Conservation (phyloP, 192 early-diverging fungal genomes). For the Umbelopsis vinacea region DNA sequence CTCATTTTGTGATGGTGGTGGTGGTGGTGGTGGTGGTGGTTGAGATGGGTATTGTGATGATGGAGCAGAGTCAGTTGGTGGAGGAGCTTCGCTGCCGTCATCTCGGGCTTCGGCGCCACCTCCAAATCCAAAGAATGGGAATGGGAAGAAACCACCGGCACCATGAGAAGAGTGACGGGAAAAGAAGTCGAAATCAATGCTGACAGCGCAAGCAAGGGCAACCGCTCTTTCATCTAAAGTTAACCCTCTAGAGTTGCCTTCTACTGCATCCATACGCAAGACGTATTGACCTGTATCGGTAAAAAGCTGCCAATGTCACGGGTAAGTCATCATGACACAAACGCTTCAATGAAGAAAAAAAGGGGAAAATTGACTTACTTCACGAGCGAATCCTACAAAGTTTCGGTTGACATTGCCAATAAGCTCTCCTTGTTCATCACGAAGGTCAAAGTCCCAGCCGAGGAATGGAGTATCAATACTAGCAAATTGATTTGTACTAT, state of each 20-base stretch:
- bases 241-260: conserved; percentile 53
- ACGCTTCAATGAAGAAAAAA: too few relatives aligned
- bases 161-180: conserved; percentile 67
- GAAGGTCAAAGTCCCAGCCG: conserved; percentile 81
- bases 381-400: conserved; percentile 83
- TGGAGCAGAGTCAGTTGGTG: background rate
- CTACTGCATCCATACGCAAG: conserved; percentile 70
- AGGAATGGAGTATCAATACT: conserved; percentile 71
- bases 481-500: conserved; percentile 62
- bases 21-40: background rate
- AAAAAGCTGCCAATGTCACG: conserved; percentile 55
- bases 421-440: conserved; percentile 52
- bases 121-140: conserved; percentile 44
- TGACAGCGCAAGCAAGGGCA: conserved; percentile 79
- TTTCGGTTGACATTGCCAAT: conserved; percentile 74
- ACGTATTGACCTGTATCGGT: conserved; percentile 87
- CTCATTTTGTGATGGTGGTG: conserved; percentile 32
- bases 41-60: conserved; percentile 15
- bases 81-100: background rate
- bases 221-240: conserved; percentile 82
- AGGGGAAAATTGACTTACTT: conserved; percentile 41
- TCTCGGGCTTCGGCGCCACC: background rate
- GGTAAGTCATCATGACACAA: too few relatives aligned
- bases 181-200: conserved; percentile 91
- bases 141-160: conserved; percentile 47